Evolutionary conservation across 164 flowering plant species (phyloP), one percentile per base, ranked within the genome.

Genomic region (Cinnamomum micranthum): DNA sequence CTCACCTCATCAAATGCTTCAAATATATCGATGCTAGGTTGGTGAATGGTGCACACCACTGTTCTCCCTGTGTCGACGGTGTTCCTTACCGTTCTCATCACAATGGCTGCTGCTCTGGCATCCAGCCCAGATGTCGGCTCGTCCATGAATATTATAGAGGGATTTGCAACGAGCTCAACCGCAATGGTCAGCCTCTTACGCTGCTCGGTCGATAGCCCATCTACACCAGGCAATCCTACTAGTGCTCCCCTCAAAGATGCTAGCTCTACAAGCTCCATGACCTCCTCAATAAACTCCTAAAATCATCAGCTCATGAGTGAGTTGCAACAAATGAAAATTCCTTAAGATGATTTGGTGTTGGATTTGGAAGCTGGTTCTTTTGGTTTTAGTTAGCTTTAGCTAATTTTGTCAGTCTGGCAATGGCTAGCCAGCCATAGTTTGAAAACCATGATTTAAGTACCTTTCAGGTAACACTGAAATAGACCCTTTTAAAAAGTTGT

Each of bases 1-100:
- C 68, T 74, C 50, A 86, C 87, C 86, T 87, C 89, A 68, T 87
- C 89, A 59, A 87, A 87, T 1, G 89, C 74, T 69, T 86, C 89
- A 70, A 86, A 86, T 65, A 86, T 85, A 74, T 86, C 87, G 51
- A 86, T 86, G 74, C 89, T 86, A n/a, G 89, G 89, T 74, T 86
- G 89, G 79, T 86, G 89, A 51, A 86, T 86, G 64, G 89, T 86
- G 87, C 89, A 86, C 35, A 86, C 89, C 27, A 86, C 87, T 11
- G 87, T 86, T 73, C 89, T 79, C 33, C 89, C 87, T 1, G 88
- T 86, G 69, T 84, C 83, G 24, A 84, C 88, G 0, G 86, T 84
- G 77, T 86, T 86, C 72, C 87, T 82, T 14, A 86, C 85, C 2
- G 88, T 79, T 76, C 88, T 82, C 88, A 86, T 86, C 66, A 86